Percentiles rank a stretch among this genome's conserved stretches.
phyloP scores from a whole-genome alignment of 176 grass and related monocot species.

The Oryza glumipatula region DNA sequence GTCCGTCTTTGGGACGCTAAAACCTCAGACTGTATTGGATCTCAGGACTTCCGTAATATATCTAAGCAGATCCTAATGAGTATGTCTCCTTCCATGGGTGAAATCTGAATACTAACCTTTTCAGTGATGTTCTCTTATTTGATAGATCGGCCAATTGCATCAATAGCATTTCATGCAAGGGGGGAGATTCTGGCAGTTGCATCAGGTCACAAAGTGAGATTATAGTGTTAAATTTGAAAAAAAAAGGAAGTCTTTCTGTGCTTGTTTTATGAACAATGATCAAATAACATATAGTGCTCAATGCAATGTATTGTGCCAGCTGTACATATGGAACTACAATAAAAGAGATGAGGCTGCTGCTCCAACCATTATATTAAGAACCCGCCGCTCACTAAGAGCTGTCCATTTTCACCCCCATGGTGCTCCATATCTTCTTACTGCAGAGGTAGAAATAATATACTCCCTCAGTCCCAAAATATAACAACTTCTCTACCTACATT shows the following conservation, averaged over 20 bases:
- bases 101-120: conserved; percentile 43
- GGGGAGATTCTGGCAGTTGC: conserved; percentile 97
- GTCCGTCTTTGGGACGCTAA: conserved; percentile 96
- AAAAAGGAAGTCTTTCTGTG: conserved; percentile 20
- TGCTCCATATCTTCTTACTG: conserved; percentile 91
- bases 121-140: conserved; percentile 33
- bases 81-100: conserved; percentile 29
- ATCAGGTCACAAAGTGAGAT: conserved; percentile 95
- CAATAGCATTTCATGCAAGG: conserved; percentile 96
- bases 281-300: conserved; percentile 29
- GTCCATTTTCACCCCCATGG: conserved; percentile 99
- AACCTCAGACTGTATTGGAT: conserved; percentile 78
- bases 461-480: too few species aligned
- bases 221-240: conserved; percentile 16
- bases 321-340: conserved; percentile 99
- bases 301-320: conserved; percentile 48
- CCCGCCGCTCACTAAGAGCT: conserved; percentile 93
- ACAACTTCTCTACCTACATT: too few species aligned
- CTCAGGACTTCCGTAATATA: conserved; percentile 86
- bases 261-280: conserved; percentile 18
- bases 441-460: conserved; percentile 71
- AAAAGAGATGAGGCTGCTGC: conserved; percentile 67
- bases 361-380: conserved; percentile 80
- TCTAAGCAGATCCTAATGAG: conserved; percentile 23
- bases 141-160: conserved; percentile 94